Base-by-base conservation (phyloP, 306 rosid species). In the Begonia loranthoides region DNA sequence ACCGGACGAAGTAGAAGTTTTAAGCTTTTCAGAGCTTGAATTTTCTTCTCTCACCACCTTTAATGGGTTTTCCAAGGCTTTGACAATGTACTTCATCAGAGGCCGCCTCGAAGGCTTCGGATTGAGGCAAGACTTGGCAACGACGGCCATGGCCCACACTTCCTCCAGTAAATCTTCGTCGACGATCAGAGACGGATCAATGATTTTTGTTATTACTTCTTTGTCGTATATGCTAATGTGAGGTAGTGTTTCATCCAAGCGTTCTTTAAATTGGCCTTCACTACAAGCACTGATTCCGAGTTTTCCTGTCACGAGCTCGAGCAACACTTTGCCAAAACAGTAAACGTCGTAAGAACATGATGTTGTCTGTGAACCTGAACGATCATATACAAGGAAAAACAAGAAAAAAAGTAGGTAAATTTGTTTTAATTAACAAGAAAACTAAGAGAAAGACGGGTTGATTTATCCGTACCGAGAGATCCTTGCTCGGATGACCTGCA, bases 141-240 rank as follows among this genome's bases (percentile, higher is more conserved):
- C 92, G 13, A 90, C 78, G 14, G 99, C 92, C 77, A 90, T 77
- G 45, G 95, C 95, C 99, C 99, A 86, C 21, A 86, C 95, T 76
- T 90, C 99, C 73, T 90, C 99, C 57, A 90, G 60, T 55, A 90
- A 67, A 76, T 90, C 99, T 53, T 90, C 99, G 17, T 86, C 95
- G 13, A 90, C 78, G 13, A 80, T 78, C 64, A 90, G 47, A 50
- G 87, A 73, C 1, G 99, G 95, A 64, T 90, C 99, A 6, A 85
- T 65, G 45, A 90, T 82, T 65, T 82, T 90, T 0, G 78, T 78
- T 55, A 86, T 76, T 2, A 65, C 92, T 59, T 82, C 95, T 78
- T 90, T 86, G 69, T 86, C 94, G 66, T 76, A 66, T 65, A 86
- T 78, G 60, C 68, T 82, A 66, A 90, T 76, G 71, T 50, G 72